Conservation (phyloP, 2,329 filamentous ascomycete genomes). For the Xylariales sp. region DNA sequence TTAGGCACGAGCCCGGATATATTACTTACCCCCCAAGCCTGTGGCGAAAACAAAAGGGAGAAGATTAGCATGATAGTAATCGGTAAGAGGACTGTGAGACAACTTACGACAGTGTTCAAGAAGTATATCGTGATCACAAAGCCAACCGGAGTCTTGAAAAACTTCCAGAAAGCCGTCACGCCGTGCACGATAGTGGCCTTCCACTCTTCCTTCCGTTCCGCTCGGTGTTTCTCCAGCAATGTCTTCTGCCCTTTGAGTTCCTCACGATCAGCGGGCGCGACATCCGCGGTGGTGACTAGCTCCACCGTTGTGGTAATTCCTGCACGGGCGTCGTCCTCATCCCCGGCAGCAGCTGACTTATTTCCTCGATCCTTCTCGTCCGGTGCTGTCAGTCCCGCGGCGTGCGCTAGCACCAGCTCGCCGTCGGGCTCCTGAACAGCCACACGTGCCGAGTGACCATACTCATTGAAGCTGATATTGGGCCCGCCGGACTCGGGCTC, state of each 20-base stretch:
- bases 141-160: constrained; percentile 20
- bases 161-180: constrained; percentile 22
- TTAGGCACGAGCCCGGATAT: no score
- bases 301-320: no score
- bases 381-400: no score
- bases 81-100: no score
- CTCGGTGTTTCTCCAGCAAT: no score
- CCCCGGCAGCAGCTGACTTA: no score
- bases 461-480: constrained; percentile 22
- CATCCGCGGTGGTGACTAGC: no score
- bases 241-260: no score
- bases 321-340: no score
- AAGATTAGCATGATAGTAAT: no score
- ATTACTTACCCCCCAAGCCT: constrained; percentile 6
- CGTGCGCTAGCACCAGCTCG: constrained; percentile 17
- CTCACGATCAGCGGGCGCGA: no score
- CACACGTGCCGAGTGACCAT: constrained; percentile 22
- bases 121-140: constrained; percentile 24
- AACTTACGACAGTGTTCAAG: constrained; percentile 24
- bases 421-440: constrained; percentile 17
- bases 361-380: no score
- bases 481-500: constrained; percentile 18
- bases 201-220: constrained; percentile 17
- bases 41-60: neutral
- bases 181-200: constrained; percentile 18